These are phyloP conservation scores for Lentinus tigrinus DNA, from an alignment of 768 basidiomycete genomes.

Conservation along the genomic window DNA sequence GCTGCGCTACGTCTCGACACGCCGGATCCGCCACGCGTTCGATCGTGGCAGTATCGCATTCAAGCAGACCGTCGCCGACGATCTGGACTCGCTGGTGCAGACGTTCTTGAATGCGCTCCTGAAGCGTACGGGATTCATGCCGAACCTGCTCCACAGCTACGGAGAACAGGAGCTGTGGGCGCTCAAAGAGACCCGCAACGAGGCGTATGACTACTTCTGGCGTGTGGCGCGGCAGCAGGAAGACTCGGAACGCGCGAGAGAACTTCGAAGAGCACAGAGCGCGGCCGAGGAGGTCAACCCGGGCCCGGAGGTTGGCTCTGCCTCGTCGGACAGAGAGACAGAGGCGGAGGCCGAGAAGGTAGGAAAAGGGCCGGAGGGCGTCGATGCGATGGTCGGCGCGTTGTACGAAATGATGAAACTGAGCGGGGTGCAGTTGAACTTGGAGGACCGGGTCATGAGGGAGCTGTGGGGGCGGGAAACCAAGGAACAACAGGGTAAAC, in stretches of 20 bases:
- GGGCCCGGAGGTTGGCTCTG: too few relatives aligned
- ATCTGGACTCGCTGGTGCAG: conserved; percentile 12
- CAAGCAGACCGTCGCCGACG: conserved; percentile 4
- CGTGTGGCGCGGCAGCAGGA: neutral
- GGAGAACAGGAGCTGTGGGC: neutral
- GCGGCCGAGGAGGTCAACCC: neutral
- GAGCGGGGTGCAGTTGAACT: neutral
- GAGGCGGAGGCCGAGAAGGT: too few relatives aligned
- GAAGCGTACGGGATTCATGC: neutral
- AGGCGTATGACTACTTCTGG: neutral
- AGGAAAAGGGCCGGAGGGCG: neutral
- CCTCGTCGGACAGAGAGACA: too few relatives aligned
- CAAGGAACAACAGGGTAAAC: neutral
- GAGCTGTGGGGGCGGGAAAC: neutral
- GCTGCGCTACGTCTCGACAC: conserved; percentile 3
- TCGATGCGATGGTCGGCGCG: neutral
- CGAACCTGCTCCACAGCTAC: neutral
- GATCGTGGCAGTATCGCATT: neutral
- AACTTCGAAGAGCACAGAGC: neutral
- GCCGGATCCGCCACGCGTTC: conserved; percentile 2
- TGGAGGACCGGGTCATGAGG: neutral
- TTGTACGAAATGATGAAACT: neutral
- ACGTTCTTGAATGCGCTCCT: conserved; percentile 2
- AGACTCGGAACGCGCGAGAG: neutral
- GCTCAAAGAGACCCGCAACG: neutral